These are phyloP conservation scores for Rhodotorula toruloides DNA, from an alignment of 768 basidiomycete species.

Conservation along the genomic window DNA sequence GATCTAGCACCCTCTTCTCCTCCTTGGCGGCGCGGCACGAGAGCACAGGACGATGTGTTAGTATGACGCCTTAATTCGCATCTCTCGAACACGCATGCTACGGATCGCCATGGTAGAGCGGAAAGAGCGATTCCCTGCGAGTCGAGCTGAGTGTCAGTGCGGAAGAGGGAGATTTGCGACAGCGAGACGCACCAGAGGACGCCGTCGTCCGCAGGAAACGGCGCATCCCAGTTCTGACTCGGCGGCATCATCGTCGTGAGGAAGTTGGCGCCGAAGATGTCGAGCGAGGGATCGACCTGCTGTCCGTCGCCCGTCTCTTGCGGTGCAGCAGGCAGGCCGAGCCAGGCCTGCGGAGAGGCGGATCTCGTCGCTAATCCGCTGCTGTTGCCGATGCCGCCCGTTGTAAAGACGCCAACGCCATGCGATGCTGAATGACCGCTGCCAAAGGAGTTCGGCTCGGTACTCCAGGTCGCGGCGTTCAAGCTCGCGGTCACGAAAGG, in stretches of 20 bases:
- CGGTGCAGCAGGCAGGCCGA: neutral
- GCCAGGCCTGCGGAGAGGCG: neutral
- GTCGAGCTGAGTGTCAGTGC: neutral
- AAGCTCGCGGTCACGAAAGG: neutral
- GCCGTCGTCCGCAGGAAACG: constrained; percentile 7
- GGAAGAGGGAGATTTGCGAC: neutral
- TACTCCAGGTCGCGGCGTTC: constrained; percentile 5
- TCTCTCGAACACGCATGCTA: neutral
- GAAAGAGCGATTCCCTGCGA: constrained; percentile 11
- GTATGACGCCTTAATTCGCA: neutral
- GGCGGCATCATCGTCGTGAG: constrained; percentile 4
- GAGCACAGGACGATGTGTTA: too few relatives aligned
- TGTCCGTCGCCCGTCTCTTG: neutral
- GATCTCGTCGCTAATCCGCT: neutral
- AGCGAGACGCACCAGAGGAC: constrained; percentile 1
- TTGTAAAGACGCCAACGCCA: neutral
- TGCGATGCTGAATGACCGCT: neutral
- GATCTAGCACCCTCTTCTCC: neutral
- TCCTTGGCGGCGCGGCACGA: too few relatives aligned
- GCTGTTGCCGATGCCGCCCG: neutral
- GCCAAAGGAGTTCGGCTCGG: neutral
- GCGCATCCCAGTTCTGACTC: neutral
- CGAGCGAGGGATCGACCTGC: neutral
- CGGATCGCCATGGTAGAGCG: neutral
- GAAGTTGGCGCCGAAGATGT: neutral